A percentile compares a stretch with the other conserved stretches of the same genome.
Conservation (phyloP, 805 yeast species). For the Debaryomyces castellii region DNA sequence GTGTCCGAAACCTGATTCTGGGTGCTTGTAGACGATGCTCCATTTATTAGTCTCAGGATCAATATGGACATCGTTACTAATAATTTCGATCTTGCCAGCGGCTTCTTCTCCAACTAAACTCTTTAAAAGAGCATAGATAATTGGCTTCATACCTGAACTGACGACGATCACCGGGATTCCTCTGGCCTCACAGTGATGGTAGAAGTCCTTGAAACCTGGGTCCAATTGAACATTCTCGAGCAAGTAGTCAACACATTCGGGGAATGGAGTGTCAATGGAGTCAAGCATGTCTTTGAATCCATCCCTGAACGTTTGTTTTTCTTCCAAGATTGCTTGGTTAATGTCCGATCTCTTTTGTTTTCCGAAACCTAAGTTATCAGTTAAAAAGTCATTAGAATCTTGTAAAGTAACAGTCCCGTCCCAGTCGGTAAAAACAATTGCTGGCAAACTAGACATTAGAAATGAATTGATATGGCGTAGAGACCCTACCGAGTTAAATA, state of each 20-base stretch:
- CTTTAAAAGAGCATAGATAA: slow-evolving; percentile 73
- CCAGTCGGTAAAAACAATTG: slow-evolving; percentile 94
- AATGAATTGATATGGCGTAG: background rate
- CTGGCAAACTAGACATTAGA: slow-evolving; percentile 31
- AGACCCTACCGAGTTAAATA: no score
- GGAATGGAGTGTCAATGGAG: slow-evolving; percentile 72
- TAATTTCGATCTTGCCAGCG: slow-evolving; percentile 68
- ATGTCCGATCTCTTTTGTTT: slow-evolving; percentile 59
- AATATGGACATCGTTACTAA: slow-evolving; percentile 72
- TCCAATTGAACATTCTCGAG: slow-evolving; percentile 71
- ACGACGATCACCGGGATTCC: slow-evolving; percentile 84
- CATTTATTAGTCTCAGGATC: slow-evolving; percentile 59
- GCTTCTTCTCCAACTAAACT: slow-evolving; percentile 79
- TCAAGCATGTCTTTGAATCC: slow-evolving; percentile 85
- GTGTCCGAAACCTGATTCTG: slow-evolving; percentile 85
- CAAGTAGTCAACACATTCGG: slow-evolving; percentile 74
- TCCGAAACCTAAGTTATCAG: slow-evolving; percentile 90
- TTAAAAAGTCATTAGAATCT: slow-evolving; percentile 89
- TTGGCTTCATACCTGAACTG: slow-evolving; percentile 91
- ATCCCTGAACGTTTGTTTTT: slow-evolving; percentile 68
- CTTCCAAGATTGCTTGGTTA: slow-evolving; percentile 72
- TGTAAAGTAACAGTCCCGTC: slow-evolving; percentile 97
- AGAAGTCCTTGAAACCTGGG: slow-evolving; percentile 84
- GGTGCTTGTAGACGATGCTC: slow-evolving; percentile 83
- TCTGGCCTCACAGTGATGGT: slow-evolving; percentile 70